Evolutionary conservation across 805 yeast genomes (phyloP), one percentile per base, ranked within the genome.

Genomic region (Monosporozyma siamensis): DNA sequence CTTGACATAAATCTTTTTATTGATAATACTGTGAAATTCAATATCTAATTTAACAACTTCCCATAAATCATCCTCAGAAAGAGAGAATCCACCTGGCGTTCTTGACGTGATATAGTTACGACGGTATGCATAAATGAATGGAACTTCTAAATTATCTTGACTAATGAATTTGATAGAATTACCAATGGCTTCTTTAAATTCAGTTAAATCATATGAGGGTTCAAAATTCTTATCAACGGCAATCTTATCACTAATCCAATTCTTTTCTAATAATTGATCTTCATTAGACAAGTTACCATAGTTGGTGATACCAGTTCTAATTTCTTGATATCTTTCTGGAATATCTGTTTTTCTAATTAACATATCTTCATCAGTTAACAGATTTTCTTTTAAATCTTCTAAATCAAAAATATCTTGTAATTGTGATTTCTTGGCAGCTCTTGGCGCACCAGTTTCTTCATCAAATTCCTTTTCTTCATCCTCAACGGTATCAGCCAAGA

Each of bases 71-170:
- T 86, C 89, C 64, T 83, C 94, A 42, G 70, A 74, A 43, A 84
- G 65, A 1, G 69, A 66, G 23, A 64, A 61, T 10, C 68, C 74
- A 24, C 68, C 67, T 18, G 63, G 68, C 39, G 67, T 67, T 45
- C 66, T 68, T 9, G 71, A 65, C 2, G 62, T 58, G 24, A 75
- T 75, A 58, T 84, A 87, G 63, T 92, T 97, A 64, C 95, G 84
- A 61, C 97, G 83, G 58, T 88, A 95, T 21, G 88, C 83, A 84
- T 95, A 88, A 47, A 92, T 88, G 54, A 88, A 85, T 9, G 98
- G 97, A 4, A 90, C 95, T 59, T 92, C 98, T 49, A 82, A 72
- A 45, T 80, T 72, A 39, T 89, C 95, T 52, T 77, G 78, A 11
- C 88, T 71, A 24, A 92, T 67, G 50, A 78, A 88, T 56, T 71